A percentile compares a stretch with the other conserved stretches of the same genome.
Conservation (phyloP, 139 green algal genomes). For the Desmodesmus armatus region DNA sequence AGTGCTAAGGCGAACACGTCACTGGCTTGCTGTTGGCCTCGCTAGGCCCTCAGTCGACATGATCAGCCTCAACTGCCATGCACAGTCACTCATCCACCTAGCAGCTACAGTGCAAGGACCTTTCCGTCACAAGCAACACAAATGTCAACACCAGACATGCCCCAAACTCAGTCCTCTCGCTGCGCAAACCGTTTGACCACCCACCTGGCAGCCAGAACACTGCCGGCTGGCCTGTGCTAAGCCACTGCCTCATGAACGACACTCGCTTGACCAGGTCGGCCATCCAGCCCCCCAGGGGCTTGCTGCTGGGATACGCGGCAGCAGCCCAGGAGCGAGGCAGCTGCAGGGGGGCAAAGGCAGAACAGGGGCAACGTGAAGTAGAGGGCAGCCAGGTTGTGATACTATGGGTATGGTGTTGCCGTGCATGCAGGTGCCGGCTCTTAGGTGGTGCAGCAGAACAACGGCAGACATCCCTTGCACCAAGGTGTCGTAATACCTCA, state of each 20-base stretch:
- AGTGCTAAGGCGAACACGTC: not conserved
- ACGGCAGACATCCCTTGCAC: too few relatives aligned
- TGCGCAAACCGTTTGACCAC: not conserved
- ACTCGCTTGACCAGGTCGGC: constrained; percentile 73
- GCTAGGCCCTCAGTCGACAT: not conserved
- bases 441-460: too few relatives aligned
- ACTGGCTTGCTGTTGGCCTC: too few relatives aligned
- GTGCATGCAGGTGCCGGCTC: not conserved
- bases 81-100: not conserved
- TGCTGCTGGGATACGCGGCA: constrained; percentile 81
- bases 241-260: constrained; percentile 74
- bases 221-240: constrained; percentile 71
- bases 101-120: not conserved
- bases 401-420: not conserved
- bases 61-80: not conserved
- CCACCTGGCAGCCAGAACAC: constrained; percentile 82
- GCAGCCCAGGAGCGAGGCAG: constrained; percentile 77
- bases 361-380: not conserved
- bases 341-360: constrained; percentile 24
- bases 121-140: not conserved
- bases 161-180: not conserved
- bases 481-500: too few relatives aligned
- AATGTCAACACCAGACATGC: not conserved
- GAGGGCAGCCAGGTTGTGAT: not conserved
- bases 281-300: constrained; percentile 82